Evolutionary conservation across 805 yeast species (phyloP), one percentile per base, ranked within the genome.

Genomic region (Maudiozyma serrabonitensis): DNA sequence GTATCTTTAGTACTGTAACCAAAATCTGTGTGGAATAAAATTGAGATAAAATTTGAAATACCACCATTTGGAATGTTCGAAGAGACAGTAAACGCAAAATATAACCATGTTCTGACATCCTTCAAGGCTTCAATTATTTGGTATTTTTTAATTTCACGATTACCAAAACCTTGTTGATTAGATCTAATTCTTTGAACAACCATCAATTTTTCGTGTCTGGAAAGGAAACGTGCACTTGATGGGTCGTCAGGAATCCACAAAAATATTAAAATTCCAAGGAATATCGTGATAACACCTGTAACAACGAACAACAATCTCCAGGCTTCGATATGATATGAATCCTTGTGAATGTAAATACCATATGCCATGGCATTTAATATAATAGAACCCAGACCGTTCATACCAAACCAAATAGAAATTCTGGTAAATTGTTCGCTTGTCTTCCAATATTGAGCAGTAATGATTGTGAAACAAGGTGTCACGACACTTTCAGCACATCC

Each of bases 241-340:
- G 87, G 87, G 34, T 69, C 62, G 54, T 78, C 81, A 15, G 87
- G 86, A 46, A 83, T 58, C 61, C 76, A 78, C 48, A 77, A 54
- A 42, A 63, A 62, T 51, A 79, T 69, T 11, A 73, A 47, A 11
- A 75, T 47, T 6, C 84, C 85, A 15, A 78, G 57, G 11, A 74
- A 57, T 6, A 81, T 62, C 2, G 87, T 81, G 50, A 79, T 70
- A 7, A 71, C 60, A 15, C 93, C 95, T 41, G 78, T 73, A 31
- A 82, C 69, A 45, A 84, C 66, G 59, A 75, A 84, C 3, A 81
- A 61, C 13, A 78, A 61, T 58, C 76, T 79, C 90, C 90, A 85
- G 3, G 82, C 70, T 2, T 64, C 69, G 5, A 80, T 63, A 26
- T 69, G 46, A 61, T 71, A 76, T 8, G 59, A 46, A n/a, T 61